Percentiles rank a stretch among this genome's conserved stretches.
Evolutionary conservation across 768 basidiomycete species (phyloP).

Genomic region (Leucocoprinus birnbaumii): DNA sequence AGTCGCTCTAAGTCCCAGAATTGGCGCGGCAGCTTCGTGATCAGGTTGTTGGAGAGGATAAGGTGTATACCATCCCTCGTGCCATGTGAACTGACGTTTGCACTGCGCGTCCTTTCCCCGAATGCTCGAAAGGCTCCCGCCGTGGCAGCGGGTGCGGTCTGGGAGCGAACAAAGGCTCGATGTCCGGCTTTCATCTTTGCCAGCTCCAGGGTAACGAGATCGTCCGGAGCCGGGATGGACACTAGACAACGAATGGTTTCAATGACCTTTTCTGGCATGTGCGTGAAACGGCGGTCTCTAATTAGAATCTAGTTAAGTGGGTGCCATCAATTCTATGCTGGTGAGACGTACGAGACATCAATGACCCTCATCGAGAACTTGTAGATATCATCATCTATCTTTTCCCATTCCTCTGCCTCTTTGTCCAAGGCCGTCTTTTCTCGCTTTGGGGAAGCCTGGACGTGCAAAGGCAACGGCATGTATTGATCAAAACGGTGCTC

Average conservation of each 20-base stretch:
- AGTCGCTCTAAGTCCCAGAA: constrained; percentile 56
- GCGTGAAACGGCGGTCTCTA: constrained; percentile 9
- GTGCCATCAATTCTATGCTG: not conserved
- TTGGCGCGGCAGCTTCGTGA: constrained; percentile 51
- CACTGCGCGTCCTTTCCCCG: constrained; percentile 22
- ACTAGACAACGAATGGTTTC: constrained; percentile 10
- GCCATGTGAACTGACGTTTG: constrained; percentile 15
- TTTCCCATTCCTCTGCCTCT: constrained; percentile 10
- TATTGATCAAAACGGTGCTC: constrained; percentile 6
- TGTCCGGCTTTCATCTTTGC: constrained; percentile 8
- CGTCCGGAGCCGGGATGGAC: constrained; percentile 9
- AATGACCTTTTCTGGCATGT: constrained; percentile 9
- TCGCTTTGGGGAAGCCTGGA: constrained; percentile 7
- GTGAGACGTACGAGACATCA: constrained; percentile 8
- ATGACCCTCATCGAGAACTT: constrained; percentile 4
- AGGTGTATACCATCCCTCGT: constrained; percentile 43
- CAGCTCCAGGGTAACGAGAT: constrained; percentile 1
- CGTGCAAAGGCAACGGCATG: constrained; percentile 8
- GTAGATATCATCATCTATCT: constrained; percentile 8
- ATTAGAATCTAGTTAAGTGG: not conserved
- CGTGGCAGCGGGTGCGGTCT: constrained; percentile 23
- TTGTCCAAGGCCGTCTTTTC: constrained; percentile 4
- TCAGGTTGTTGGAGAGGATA: constrained; percentile 52
- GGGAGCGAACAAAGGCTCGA: constrained; percentile 19
- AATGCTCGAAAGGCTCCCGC: constrained; percentile 14